Evolutionary conservation across 108 stramenopile species (phyloP), one percentile per base, ranked within the genome.

Genomic region (Cyclotella kingstonii): DNA sequence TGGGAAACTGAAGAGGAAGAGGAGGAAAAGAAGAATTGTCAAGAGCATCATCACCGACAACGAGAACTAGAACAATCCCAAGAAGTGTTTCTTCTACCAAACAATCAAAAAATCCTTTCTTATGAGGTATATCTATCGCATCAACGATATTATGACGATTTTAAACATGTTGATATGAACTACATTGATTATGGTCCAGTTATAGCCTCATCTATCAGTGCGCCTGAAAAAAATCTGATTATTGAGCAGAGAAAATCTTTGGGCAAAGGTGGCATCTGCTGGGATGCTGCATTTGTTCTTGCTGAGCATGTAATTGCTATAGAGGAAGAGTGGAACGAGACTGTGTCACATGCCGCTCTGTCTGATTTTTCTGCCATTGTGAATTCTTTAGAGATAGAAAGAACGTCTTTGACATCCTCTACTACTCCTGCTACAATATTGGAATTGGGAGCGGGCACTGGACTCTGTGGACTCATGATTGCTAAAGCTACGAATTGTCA

Each of bases 401-500:
- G n/a, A n/a, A n/a, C n/a, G n/a, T n/a, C n/a, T n/a, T n/a, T n/a
- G n/a, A n/a, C n/a, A n/a, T n/a, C n/a, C n/a, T n/a, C n/a, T n/a
- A n/a, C n/a, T 4, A 3, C 40, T 23, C 2, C 27, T 0, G 22
- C 51, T 21, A 55, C 41, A 5, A 58, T 93, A 1, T 38, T 88
- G 21, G 91, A 93, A 62, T 67, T 93, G n/a, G 91, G 91, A n/a
- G 68, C 83, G 18, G 91, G 91, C 3, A 89, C 87, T 1, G 91
- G 91, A 10, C 63, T 89, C 2, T 72, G 78, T 29, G 85, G 87
- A 19, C 29, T 89, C 11, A 77, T 89, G 74, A 40, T 89, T 23
- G 87, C 84, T 15, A 58, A 76, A 22, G 66, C 70, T 14, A 43
- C 78, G 7, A 40, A 58, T 12, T 57, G 68, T 33, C 54, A 74